phyloP scores from a whole-genome alignment of 805 yeast genomes.

The Candida sanyiensis region DNA sequence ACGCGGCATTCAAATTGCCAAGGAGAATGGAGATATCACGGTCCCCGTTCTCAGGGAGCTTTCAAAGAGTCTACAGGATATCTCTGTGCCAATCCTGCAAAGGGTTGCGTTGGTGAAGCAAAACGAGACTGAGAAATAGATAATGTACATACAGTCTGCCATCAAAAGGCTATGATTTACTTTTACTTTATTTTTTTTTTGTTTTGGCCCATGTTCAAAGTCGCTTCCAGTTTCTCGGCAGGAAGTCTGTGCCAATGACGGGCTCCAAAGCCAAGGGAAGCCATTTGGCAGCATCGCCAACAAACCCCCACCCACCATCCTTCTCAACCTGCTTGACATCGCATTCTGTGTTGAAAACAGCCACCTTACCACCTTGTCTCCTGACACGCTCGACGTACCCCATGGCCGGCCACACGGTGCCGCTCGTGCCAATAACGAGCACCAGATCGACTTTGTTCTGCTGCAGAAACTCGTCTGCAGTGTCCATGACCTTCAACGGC shows the following conservation, averaged over 20 bases:
- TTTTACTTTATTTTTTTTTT: too few species aligned
- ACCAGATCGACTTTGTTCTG: conserved; percentile 59
- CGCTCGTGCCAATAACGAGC: conserved; percentile 80
- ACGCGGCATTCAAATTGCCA: conserved; percentile 61
- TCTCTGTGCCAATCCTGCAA: conserved; percentile 72
- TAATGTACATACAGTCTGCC: too few species aligned
- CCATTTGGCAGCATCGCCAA: conserved; percentile 73
- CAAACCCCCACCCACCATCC: conserved; percentile 58
- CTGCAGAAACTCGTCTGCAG: conserved; percentile 63
- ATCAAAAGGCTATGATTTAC: too few species aligned
- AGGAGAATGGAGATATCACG: conserved; percentile 52
- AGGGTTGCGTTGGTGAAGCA: conserved; percentile 18
- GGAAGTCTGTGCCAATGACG: conserved; percentile 29
- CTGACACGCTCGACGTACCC: conserved; percentile 78
- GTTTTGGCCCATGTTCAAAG: too few species aligned
- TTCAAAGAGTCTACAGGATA: conserved; percentile 70
- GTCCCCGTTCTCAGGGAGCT: conserved; percentile 59
- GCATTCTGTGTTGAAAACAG: conserved; percentile 72
- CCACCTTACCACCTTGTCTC: conserved; percentile 72
- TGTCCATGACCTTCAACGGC: conserved; percentile 55
- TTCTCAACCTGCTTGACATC: conserved; percentile 39
- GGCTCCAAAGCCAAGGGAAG: conserved; percentile 65
- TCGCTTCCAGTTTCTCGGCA: conserved; percentile 25
- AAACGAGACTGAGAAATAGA: neutral
- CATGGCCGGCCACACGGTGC: conserved; percentile 87